Evolutionary conservation across 1,284 basidiomycete genomes (phyloP), one percentile per base, ranked within the genome.

Genomic region (Ceratobasidium sp.): DNA sequence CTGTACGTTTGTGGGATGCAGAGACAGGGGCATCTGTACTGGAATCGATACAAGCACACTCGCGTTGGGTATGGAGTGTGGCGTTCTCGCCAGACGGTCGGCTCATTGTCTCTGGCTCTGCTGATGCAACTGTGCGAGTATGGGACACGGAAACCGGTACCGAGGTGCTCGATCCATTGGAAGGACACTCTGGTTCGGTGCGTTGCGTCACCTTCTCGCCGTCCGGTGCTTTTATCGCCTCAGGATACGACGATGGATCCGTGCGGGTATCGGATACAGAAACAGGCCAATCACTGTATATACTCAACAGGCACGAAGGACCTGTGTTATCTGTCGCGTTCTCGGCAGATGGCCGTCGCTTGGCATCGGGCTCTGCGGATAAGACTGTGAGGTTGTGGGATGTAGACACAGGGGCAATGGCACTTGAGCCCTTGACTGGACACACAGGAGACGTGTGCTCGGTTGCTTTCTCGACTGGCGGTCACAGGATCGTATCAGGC

Each of bases 1-100:
- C 73, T 0, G 36, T 74, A 6, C 53, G 52, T 6, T 9, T 74
- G 21, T 73, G 73, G 36, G 36, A 39, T 14, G 36, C 6, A 39
- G 36, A 39, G 36, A 46, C 46, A 10, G 39, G 26, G 9, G 18
- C 65, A 21, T 18, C 18, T 5, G 53, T 74, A 18, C 14, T 26
- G 1, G 41, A n/a, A n/a, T 26, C 48, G 28, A 39, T 39, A 12
- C 4, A 12, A 14, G 72, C 46, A 9, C 50, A 74, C 10, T 46
- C 39, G 6, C 8, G 14, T 6, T 6, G 14, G 6, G 48, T 36
- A n/a, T 39, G 16, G n/a, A 65, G 61, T 4, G 53, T 70, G 12
- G 62, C 52, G 5, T 59, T 61, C 45, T 72, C 71, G 12, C 55
- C 73, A 16, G 36, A 72, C 61, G 59, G 70, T 28, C 30, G 18